Evolutionary conservation across 257 asterid species (phyloP).

Genomic region (Coffea canephora): DNA sequence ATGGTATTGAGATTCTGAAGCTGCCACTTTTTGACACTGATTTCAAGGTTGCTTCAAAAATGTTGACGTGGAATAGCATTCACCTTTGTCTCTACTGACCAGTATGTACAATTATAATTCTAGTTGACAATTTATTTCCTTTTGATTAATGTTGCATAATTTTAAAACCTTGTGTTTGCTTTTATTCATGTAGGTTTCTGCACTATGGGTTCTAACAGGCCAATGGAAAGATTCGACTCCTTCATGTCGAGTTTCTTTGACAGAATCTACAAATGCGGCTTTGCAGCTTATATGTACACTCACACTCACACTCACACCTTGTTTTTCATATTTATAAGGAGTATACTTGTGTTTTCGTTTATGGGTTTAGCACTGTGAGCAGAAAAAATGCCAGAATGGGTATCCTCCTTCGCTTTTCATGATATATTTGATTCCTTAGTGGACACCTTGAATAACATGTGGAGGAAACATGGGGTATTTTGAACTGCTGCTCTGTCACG

Average conservation of each 20-base stretch:
- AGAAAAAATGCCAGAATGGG: no score
- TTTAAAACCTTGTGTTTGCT: background rate
- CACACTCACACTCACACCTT: no score
- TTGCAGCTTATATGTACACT: background rate
- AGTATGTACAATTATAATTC: background rate
- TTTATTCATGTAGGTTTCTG: background rate
- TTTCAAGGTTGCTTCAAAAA: background rate
- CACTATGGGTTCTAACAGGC: no score
- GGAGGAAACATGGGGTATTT: no score
- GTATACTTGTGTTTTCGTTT: no score
- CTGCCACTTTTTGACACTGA: background rate
- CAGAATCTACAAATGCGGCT: background rate
- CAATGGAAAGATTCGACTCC: background rate
- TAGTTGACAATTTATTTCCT: background rate
- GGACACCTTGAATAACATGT: background rate
- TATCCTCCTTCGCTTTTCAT: no score
- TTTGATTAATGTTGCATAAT: background rate
- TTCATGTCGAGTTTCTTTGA: background rate
- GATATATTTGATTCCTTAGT: no score
- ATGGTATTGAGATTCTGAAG: constrained; percentile 3
- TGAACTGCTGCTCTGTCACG: background rate
- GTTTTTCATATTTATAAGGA: no score
- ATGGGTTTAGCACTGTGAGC: no score
- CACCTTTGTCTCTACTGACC: background rate
- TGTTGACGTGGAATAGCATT: background rate